Evolutionary conservation across 108 stramenopile species (phyloP), one percentile per base, ranked within the genome.

Genomic region (Cyclotella choctawhatcheeana): DNA sequence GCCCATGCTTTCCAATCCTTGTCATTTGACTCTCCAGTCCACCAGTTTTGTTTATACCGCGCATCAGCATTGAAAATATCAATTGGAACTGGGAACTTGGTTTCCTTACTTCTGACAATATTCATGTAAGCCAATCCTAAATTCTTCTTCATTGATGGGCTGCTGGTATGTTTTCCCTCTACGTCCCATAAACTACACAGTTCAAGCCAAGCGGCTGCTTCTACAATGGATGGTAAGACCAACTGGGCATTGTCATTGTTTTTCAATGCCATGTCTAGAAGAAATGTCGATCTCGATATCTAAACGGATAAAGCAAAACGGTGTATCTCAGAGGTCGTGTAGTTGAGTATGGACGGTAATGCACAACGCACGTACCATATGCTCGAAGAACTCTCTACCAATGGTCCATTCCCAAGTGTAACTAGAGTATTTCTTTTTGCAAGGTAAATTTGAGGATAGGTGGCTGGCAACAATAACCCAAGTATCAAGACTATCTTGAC

Each of bases 371-470:
- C 26, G 25, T 37, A 60, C 66, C 27, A 85, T 22, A 54, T 85
- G 82, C 35, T 86, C 85, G 26, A 81, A 84, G 69, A 79, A 76
- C 44, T 85, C 84, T 24, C 75, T 58, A 13, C 44, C 44, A 13
- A 86, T 66, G 16, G 88, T 88, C 71, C 74, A 82, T 69, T 88
- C 88, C 88, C 88, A 88, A 0, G 88, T 86, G 0, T 54, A 66
- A 34, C 29, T 14, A 1, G 65, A 44, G 62, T 79, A 84, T 27
- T 83, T 79, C n/a, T 12, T 24, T 17, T 44, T 30, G 21, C 55
- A 27, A 44, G 82, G 81, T 22, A 85, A 53, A 24, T 54, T 51
- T 7, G 69, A 21, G 10, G 71, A 67, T 5, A 72, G 29, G 35
- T 73, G 26, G 10, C 45, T 53, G 7, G 74, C 21, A 12, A 77